Evolutionary conservation across 2,329 filamentous ascomycete species (phyloP), one percentile per base, ranked within the genome.

Genomic region (Exophiala phaeomuriformis): DNA sequence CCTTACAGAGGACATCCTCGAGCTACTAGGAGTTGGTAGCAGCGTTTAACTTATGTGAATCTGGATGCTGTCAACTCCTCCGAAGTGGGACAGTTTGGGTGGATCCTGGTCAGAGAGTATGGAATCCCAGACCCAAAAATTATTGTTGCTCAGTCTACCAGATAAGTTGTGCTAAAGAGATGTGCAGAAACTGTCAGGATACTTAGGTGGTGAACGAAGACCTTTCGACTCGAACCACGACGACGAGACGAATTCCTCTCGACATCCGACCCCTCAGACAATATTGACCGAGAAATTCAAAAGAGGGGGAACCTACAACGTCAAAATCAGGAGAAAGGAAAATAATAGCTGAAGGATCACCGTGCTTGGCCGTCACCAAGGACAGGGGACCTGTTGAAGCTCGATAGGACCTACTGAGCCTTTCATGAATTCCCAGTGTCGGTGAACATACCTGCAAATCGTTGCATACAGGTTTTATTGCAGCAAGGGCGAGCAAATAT

Each of bases 121-220:
- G 49, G 37, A 30, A 41, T 12, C 35, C 51, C 51, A 52, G 45
- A 53, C 45, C 36, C 48, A 35, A 52, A 49, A 52, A 49, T 45
- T 49, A 49, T 51, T 57, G 55, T 52, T 52, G 49, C 49, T 52
- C 46, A 39, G 45, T 51, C 55, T 51, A 52, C 49, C 43, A 29
- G n/a, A 36, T 43, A 48, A 47, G 41, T 35, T 41, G 10, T 52
- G 51, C 52, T 57, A 42, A 57, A 29, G 32, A 44, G 12, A 36
- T 45, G 33, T 41, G 42, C 29, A 52, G 43, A 50, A 30, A 41
- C 47, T 33, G 29, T 28, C 30, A 51, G 33, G 36, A 32, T 33
- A 36, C 36, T 27, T 30, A 31, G 27, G 36, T 27, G 33, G 31
- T 51, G 30, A 36, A 27, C 32, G 27, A 41, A 19, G 28, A 4